Evolutionary conservation across 2,329 filamentous ascomycete species (phyloP).

Genomic region (Esteya vermicola): DNA sequence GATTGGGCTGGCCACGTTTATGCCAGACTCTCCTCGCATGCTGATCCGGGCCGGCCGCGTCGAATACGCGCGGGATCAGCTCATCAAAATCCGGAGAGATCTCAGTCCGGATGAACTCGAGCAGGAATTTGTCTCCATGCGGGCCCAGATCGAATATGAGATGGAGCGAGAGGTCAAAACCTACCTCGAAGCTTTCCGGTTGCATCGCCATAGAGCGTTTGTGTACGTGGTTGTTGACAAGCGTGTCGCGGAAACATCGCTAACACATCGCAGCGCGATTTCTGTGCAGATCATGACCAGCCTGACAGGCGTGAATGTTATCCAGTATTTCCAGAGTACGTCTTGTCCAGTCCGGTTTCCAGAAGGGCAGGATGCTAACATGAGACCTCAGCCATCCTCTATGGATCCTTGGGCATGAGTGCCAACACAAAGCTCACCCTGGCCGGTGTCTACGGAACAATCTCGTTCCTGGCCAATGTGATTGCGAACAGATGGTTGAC

Average conservation of each 20-base stretch:
- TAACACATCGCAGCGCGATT: conserved; percentile 16
- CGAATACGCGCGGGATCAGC: conserved; percentile 32
- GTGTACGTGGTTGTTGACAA: conserved; percentile 25
- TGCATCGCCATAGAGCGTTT: conserved; percentile 35
- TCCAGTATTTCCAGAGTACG: conserved; percentile 16
- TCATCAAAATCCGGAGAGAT: conserved; percentile 31
- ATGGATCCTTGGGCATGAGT: conserved; percentile 34
- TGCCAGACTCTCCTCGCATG: conserved; percentile 39
- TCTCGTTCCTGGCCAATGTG: conserved; percentile 33
- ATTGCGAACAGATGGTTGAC: conserved; percentile 36
- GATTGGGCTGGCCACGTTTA: conserved; percentile 36
- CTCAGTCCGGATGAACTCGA: conserved; percentile 28
- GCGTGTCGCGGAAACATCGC: conserved; percentile 16
- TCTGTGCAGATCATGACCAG: conserved; percentile 43
- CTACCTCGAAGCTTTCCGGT: conserved; percentile 32
- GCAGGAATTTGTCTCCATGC: conserved; percentile 39
- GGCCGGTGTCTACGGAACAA: conserved; percentile 37
- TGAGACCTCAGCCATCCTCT: neutral
- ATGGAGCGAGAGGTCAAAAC: conserved; percentile 38
- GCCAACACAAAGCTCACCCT: conserved; percentile 35
- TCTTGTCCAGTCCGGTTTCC: neutral
- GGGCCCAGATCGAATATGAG: conserved; percentile 39
- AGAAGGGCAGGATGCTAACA: no score
- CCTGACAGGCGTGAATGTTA: conserved; percentile 42
- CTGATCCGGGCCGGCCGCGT: conserved; percentile 33